A percentile compares a stretch with the other conserved stretches of the same genome.
Evolutionary conservation across 1,139 yeast species (phyloP).

Genomic region (Komagataea norvegica): DNA sequence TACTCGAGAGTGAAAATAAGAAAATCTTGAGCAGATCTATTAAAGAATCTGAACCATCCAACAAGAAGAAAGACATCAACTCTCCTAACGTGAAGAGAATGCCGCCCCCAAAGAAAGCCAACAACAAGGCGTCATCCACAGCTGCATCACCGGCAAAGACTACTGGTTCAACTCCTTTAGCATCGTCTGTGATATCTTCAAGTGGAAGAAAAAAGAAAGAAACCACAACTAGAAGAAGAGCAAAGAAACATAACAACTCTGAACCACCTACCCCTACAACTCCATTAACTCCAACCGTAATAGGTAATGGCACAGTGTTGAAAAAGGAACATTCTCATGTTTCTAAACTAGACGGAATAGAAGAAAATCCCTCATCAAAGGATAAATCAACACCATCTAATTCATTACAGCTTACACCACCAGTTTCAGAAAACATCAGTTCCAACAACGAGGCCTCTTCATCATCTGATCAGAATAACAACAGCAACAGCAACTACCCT

Average conservation of each 20-base stretch:
- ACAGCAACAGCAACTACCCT: constrained; percentile 3
- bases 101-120: constrained; percentile 23
- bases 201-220: constrained; percentile 24
- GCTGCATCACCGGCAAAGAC: constrained; percentile 11
- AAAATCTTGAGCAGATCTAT: constrained; percentile 46
- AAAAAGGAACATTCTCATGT: constrained; percentile 12
- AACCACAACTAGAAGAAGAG: constrained; percentile 28
- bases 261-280: constrained; percentile 32
- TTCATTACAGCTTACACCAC: constrained; percentile 26
- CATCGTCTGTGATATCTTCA: constrained; percentile 12
- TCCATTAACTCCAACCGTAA: constrained; percentile 27
- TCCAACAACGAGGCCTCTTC: constrained; percentile 11
- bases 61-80: constrained; percentile 12
- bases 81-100: constrained; percentile 14
- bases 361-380: constrained; percentile 8
- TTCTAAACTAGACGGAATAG: constrained; percentile 16
- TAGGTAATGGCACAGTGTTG: constrained; percentile 6
- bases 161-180: constrained; percentile 13
- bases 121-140: constrained; percentile 20
- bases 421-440: constrained; percentile 25
- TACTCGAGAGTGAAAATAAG: constrained; percentile 67
- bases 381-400: constrained; percentile 21
- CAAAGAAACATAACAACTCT: constrained; percentile 25
- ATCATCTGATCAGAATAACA: constrained; percentile 1
- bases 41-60: constrained; percentile 28